Evolutionary conservation across 805 yeast species (phyloP).

Genomic region (Maudiozyma saulgeensis): DNA sequence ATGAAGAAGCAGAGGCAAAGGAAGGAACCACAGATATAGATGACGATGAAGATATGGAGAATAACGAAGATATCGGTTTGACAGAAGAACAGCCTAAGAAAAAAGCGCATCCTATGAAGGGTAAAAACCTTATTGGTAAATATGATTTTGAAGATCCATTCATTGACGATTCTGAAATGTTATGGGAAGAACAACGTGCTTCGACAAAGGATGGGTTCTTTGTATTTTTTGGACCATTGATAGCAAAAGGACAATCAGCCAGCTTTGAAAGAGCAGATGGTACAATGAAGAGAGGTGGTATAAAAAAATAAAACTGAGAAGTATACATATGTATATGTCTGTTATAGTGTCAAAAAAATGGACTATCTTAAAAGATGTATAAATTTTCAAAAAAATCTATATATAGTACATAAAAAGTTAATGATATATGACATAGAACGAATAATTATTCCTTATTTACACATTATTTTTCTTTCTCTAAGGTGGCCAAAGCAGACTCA

Average conservation of each 20-base stretch:
- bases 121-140: constrained; percentile 74
- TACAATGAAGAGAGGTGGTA: constrained; percentile 32
- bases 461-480: background rate
- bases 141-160: constrained; percentile 92
- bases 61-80: constrained; percentile 13
- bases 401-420: background rate
- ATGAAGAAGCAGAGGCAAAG: constrained; percentile 8
- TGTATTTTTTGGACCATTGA: constrained; percentile 86
- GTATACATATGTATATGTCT: background rate
- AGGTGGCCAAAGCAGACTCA: background rate
- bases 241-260: constrained; percentile 47
- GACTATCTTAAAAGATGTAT: background rate
- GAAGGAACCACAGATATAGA: constrained; percentile 15
- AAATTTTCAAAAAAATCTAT: background rate
- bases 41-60: constrained; percentile 17
- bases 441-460: background rate
- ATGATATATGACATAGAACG: background rate
- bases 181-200: constrained; percentile 88
- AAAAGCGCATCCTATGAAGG: constrained; percentile 34
- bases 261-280: constrained; percentile 40
- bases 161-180: constrained; percentile 86
- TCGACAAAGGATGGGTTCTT: constrained; percentile 93
- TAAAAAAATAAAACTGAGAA: constrained; percentile 2
- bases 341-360: background rate
- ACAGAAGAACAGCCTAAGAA: constrained; percentile 16